These are phyloP conservation scores for Saprolegnia parasitica DNA, from an alignment of 352 stramenopile species.

Conservation along the genomic window DNA sequence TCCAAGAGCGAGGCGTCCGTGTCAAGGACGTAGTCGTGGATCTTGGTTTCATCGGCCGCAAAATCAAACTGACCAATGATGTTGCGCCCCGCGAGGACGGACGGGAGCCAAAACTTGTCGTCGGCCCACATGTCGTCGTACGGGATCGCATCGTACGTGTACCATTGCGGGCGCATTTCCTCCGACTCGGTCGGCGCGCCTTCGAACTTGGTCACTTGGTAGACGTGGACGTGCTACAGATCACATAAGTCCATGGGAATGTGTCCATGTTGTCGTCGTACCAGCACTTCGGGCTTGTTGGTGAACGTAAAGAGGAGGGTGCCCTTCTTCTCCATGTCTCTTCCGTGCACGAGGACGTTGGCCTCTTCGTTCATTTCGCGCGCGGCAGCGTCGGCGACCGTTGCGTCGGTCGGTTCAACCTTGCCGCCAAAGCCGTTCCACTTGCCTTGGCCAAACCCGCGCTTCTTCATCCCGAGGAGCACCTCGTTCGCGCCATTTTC, in stretches of 20 bases:
- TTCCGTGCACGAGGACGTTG: conserved; percentile 42
- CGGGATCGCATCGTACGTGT: conserved; percentile 51
- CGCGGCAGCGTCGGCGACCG: conserved; percentile 47
- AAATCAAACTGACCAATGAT: conserved; percentile 76
- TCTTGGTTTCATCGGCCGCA: conserved; percentile 55
- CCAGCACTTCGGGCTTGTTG: conserved; percentile 49
- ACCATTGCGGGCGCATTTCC: conserved; percentile 88
- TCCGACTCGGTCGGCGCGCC: conserved; percentile 79
- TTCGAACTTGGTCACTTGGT: conserved; percentile 49
- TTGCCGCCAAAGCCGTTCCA: conserved; percentile 92
- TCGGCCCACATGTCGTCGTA: conserved; percentile 85
- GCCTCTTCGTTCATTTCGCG: conserved; percentile 71
- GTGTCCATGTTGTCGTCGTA: conserved; percentile 29
- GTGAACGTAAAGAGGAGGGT: conserved; percentile 66
- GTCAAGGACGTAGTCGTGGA: conserved; percentile 45
- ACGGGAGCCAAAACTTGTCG: conserved; percentile 75
- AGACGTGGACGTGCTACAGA: conserved; percentile 78
- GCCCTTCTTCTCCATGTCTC: conserved; percentile 34
- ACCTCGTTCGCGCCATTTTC: conserved; percentile 36
- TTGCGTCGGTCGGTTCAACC: conserved; percentile 67
- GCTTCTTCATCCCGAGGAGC: conserved; percentile 85
- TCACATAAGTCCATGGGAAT: conserved; percentile 28
- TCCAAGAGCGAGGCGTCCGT: neutral
- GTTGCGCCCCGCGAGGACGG: conserved; percentile 58
- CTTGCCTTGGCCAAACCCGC: conserved; percentile 83